A percentile compares a stretch with the other conserved stretches of the same genome.
Evolutionary conservation across 345 rosid genomes (phyloP).

Genomic region (Acer campestre): DNA sequence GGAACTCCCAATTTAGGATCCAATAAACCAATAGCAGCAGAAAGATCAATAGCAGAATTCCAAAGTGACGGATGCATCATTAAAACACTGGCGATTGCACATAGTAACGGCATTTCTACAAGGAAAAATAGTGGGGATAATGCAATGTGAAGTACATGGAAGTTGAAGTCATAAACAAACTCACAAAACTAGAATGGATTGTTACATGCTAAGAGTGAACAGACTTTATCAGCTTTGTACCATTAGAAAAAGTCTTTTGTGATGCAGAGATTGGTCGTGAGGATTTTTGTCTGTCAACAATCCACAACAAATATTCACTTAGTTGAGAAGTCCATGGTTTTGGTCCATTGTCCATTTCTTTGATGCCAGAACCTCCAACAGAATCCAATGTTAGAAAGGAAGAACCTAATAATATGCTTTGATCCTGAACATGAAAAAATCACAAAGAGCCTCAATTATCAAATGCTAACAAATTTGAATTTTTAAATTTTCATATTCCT

Average conservation of each 20-base stretch:
- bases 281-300: constrained; percentile 54
- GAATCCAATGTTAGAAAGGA: constrained; percentile 58
- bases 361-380: constrained; percentile 31
- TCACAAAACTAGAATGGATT: background rate
- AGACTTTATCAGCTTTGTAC: constrained; percentile 28
- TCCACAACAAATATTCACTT: constrained; percentile 50
- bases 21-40: constrained; percentile 56
- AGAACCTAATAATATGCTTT: constrained; percentile 34
- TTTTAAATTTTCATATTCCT: background rate
- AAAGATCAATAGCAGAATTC: constrained; percentile 56
- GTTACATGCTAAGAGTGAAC: background rate
- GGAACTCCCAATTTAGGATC: constrained; percentile 80
- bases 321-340: constrained; percentile 68
- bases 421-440: constrained; percentile 49
- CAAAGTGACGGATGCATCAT: constrained; percentile 70
- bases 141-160: background rate
- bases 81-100: constrained; percentile 67
- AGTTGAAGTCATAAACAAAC: background rate
- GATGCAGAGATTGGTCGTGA: constrained; percentile 42
- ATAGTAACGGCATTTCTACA: constrained; percentile 65
- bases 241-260: constrained; percentile 39
- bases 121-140: constrained; percentile 14
- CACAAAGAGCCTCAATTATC: constrained; percentile 15
- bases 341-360: constrained; percentile 37
- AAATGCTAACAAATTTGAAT: constrained; percentile 5